These are phyloP conservation scores for Debaryomyces singareniensis DNA, from an alignment of 1,139 yeast species.

Conservation along the genomic window DNA sequence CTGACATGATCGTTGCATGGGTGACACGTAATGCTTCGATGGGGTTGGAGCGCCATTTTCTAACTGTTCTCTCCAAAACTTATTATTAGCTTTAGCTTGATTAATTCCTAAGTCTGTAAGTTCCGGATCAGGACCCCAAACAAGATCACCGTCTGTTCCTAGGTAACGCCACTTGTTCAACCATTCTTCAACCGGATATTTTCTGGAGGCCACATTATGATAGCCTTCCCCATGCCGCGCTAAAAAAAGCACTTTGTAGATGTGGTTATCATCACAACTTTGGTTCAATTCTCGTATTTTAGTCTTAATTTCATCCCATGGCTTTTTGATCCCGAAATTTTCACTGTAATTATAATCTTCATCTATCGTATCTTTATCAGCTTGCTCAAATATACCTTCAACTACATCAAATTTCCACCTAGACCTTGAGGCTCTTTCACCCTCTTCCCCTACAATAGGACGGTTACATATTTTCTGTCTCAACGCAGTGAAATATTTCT, in stretches of 20 bases:
- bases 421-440: too few relatives aligned
- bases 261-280: slow-evolving; percentile 25
- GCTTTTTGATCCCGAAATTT: slow-evolving; percentile 41
- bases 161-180: slow-evolving; percentile 49
- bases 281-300: slow-evolving; percentile 35
- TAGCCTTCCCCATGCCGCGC: slow-evolving; percentile 81
- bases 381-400: slow-evolving; percentile 51
- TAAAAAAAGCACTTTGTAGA: slow-evolving; percentile 52
- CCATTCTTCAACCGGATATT: slow-evolving; percentile 59
- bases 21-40: slow-evolving; percentile 51
- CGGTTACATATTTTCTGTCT: too few relatives aligned
- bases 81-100: slow-evolving; percentile 41
- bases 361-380: slow-evolving; percentile 43
- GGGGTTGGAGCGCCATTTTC: slow-evolving; percentile 52
- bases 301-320: slow-evolving; percentile 42
- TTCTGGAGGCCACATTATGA: slow-evolving; percentile 55
- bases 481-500: not conserved
- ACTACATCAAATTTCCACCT: slow-evolving; percentile 48
- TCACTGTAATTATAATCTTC: slow-evolving; percentile 39
- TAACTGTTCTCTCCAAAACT: slow-evolving; percentile 42
- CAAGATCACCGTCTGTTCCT: slow-evolving; percentile 47
- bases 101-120: slow-evolving; percentile 53
- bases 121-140: slow-evolving; percentile 65
- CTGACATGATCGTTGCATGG: slow-evolving; percentile 58
- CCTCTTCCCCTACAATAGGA: too few relatives aligned